These are phyloP conservation scores for Tricholoma bakamatsutake DNA, from an alignment of 768 basidiomycete species.

Conservation along the genomic window DNA sequence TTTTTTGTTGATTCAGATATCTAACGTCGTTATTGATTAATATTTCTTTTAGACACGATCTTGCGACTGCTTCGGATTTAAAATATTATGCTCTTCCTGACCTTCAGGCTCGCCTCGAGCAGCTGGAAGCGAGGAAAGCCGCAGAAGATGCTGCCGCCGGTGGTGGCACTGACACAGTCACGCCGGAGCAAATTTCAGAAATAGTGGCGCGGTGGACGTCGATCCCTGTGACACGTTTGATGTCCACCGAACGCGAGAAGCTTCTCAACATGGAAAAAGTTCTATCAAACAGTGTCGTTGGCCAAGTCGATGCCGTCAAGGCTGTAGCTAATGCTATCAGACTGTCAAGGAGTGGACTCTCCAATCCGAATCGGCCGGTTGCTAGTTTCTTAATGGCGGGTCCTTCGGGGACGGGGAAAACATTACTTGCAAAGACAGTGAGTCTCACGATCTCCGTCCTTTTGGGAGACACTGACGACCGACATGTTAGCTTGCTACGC, in stretches of 20 bases:
- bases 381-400: constrained; percentile 92
- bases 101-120: constrained; percentile 64
- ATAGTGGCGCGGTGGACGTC: constrained; percentile 93
- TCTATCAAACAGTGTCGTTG: constrained; percentile 71
- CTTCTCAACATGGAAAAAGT: constrained; percentile 82
- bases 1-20: background rate
- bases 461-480: background rate
- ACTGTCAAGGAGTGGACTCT: constrained; percentile 88
- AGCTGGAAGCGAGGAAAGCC: constrained; percentile 66
- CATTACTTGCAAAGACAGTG: constrained; percentile 84
- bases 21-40: constrained; percentile 15
- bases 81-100: constrained; percentile 92
- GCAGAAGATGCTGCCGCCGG: constrained; percentile 59
- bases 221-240: constrained; percentile 81
- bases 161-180: constrained; percentile 62
- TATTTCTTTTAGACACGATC: constrained; percentile 45
- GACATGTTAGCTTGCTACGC: constrained; percentile 61
- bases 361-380: constrained; percentile 80
- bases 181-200: constrained; percentile 87
- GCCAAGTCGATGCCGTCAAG: constrained; percentile 87
- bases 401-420: constrained; percentile 91
- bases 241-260: constrained; percentile 91
- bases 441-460: constrained; percentile 20
- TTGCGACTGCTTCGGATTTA: constrained; percentile 79
- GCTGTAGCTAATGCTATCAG: constrained; percentile 93